A percentile compares a stretch with the other conserved stretches of the same genome.
These are phyloP conservation scores for Aspergillus quadrilineatus DNA, from an alignment of 2,329 filamentous ascomycete genomes.

Conservation along the genomic window DNA sequence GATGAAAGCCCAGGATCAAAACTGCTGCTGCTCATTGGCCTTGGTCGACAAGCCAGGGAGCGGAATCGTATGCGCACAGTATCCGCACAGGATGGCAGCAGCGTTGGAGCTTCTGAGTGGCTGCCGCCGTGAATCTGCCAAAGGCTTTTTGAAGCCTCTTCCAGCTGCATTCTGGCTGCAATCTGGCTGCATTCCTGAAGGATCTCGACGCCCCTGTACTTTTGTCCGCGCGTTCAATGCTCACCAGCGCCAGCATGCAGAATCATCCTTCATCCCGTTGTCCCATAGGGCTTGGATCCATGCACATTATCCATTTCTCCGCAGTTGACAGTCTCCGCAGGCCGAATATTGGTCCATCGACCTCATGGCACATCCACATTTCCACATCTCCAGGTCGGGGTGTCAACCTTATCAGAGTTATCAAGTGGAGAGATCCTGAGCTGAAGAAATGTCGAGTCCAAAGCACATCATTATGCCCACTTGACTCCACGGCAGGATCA, in stretches of 20 bases:
- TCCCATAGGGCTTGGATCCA: slow-evolving; percentile 19
- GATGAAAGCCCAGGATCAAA: not conserved
- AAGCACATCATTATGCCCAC: slow-evolving; percentile 22
- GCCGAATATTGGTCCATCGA: slow-evolving; percentile 21
- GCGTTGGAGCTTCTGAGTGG: not conserved
- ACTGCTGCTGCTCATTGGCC: not conserved
- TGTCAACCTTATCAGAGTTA: slow-evolving; percentile 28
- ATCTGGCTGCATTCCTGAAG: not conserved
- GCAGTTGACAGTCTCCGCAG: slow-evolving; percentile 26
- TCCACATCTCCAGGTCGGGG: slow-evolving; percentile 23
- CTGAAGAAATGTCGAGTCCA: slow-evolving; percentile 7
- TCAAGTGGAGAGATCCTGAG: slow-evolving; percentile 25
- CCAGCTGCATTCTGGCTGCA: not conserved
- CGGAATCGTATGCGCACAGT: slow-evolving; percentile 1
- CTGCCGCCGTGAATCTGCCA: not conserved
- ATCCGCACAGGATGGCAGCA: not conserved
- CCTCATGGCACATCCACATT: slow-evolving; percentile 30
- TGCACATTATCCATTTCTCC: slow-evolving; percentile 21
- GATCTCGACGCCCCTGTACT: not conserved
- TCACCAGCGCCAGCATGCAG: not conserved
- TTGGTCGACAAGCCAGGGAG: not conserved
- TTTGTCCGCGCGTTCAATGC: not conserved
- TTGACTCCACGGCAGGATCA: slow-evolving; percentile 22
- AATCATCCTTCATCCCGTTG: slow-evolving; percentile 11
- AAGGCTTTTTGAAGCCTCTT: not conserved